These are phyloP conservation scores for Cucurbita pepo DNA, from an alignment of 306 rosid genomes.

Conservation along the genomic window DNA sequence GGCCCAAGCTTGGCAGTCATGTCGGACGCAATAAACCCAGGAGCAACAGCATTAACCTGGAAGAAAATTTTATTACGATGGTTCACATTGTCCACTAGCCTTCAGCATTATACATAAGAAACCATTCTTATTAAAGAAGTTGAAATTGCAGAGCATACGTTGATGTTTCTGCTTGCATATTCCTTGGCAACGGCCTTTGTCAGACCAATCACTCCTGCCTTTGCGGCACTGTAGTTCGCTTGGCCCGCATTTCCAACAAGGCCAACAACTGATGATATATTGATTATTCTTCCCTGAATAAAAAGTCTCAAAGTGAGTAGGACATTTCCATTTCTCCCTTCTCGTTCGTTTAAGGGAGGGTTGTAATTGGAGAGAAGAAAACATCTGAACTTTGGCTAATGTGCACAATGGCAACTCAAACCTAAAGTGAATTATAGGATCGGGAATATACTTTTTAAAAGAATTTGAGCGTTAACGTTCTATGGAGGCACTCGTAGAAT, in stretches of 20 bases:
- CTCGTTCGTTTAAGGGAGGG: not conserved
- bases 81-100: slow-evolving; percentile 7
- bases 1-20: slow-evolving; percentile 87
- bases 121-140: not conserved
- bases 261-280: slow-evolving; percentile 91
- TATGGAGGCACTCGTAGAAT: not conserved
- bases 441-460: not conserved
- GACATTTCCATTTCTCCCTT: not conserved
- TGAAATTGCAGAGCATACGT: slow-evolving; percentile 20
- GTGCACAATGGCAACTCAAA: not conserved
- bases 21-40: slow-evolving; percentile 93
- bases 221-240: slow-evolving; percentile 97
- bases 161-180: slow-evolving; percentile 79
- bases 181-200: slow-evolving; percentile 86
- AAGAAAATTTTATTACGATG: slow-evolving; percentile 6
- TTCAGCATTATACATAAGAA: not conserved
- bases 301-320: not conserved
- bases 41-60: slow-evolving; percentile 96
- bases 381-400: not conserved
- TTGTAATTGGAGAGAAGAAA: not conserved
- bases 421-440: not conserved
- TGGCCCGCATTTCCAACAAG: slow-evolving; percentile 85
- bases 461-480: not conserved
- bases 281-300: slow-evolving; percentile 86
- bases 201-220: slow-evolving; percentile 95